These are phyloP conservation scores for Croton setiger DNA, from an alignment of 441 rosid species.

Conservation along the genomic window DNA sequence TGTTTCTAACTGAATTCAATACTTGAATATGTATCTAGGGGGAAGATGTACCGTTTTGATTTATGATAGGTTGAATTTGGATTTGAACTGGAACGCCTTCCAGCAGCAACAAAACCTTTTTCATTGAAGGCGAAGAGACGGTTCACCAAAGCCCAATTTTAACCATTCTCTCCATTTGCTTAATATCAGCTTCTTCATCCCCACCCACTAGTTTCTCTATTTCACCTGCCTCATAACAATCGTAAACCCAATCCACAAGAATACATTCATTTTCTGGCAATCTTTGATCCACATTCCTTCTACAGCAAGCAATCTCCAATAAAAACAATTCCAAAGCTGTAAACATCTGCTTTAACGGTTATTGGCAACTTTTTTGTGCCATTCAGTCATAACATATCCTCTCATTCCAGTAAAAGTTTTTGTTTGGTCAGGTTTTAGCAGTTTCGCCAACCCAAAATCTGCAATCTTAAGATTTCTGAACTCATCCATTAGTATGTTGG, in stretches of 20 bases:
- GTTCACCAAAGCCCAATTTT: constrained; percentile 33
- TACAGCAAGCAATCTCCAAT: constrained; percentile 28
- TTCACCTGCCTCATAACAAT: constrained; percentile 21
- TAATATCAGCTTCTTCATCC: constrained; percentile 30
- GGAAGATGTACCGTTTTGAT: too few species aligned
- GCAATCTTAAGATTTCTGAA: neutral
- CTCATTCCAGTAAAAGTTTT: constrained; percentile 28
- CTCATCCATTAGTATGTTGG: constrained; percentile 16
- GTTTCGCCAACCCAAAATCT: constrained; percentile 14
- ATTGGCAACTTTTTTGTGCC: constrained; percentile 26
- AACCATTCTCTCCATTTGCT: constrained; percentile 18
- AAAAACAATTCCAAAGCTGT: constrained; percentile 36
- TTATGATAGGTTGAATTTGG: too few species aligned
- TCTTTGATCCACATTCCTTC: constrained; percentile 18
- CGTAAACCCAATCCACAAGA: constrained; percentile 29
- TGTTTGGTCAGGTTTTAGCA: constrained; percentile 3
- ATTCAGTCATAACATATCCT: constrained; percentile 36
- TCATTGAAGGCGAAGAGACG: constrained; percentile 33
- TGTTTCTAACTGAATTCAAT: too few species aligned
- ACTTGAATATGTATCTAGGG: too few species aligned
- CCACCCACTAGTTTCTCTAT: constrained; percentile 13
- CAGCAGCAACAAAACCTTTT: constrained; percentile 29
- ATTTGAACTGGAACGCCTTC: constrained; percentile 34
- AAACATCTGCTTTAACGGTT: constrained; percentile 34
- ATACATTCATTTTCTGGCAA: constrained; percentile 17